Evolutionary conservation across 2,329 filamentous ascomycete genomes (phyloP), one percentile per base, ranked within the genome.

Genomic region (Parastagonospora avenae): DNA sequence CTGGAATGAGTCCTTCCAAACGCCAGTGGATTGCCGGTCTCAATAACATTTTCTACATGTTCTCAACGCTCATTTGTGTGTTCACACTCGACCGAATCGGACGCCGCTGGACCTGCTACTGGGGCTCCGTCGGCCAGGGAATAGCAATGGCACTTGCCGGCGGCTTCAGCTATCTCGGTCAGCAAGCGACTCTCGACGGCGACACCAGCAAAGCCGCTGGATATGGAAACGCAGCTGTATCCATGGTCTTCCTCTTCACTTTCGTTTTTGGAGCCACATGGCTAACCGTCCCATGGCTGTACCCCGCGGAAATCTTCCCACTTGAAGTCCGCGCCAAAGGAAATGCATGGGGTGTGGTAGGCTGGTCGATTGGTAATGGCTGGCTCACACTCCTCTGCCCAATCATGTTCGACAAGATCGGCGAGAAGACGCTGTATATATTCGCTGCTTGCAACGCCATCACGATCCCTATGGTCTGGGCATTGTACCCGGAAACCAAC

Each of bases 311-410:
- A 66, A 91, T 91, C 48, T 91, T 90, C 62, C 87, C 88, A 0
- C 73, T 90, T 0, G 82, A 87, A 52, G 81, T 90, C 0, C 82
- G 89, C 16, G 88, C 89, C 1, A 87, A 88, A 60, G 89, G 88
- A 5, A 91, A 91, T 53, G 87, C 88, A 1, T 91, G 85, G 82
- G 88, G 89, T 15, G 88, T 91, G 0, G 82, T 90, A 0, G 88
- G 89, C 0, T 92, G 88, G 89, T 84, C 80, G 11, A 89, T 91
- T 43, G 88, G 89, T 0, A 90, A 90, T 57, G 87, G 87, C 12
- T 89, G 85, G 85, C 70, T 82, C 3, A 70, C 72, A 0, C 61
- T 77, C 0, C 64, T 77, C 1, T 73, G 68, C n/a, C 74, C 74
- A 0, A 65, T 74, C 44, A 70, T 68, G 64, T 87, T 90, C 65